Evolutionary conservation across 2,329 filamentous ascomycete species (phyloP), one percentile per base, ranked within the genome.

Genomic region (Septoria linicola): DNA sequence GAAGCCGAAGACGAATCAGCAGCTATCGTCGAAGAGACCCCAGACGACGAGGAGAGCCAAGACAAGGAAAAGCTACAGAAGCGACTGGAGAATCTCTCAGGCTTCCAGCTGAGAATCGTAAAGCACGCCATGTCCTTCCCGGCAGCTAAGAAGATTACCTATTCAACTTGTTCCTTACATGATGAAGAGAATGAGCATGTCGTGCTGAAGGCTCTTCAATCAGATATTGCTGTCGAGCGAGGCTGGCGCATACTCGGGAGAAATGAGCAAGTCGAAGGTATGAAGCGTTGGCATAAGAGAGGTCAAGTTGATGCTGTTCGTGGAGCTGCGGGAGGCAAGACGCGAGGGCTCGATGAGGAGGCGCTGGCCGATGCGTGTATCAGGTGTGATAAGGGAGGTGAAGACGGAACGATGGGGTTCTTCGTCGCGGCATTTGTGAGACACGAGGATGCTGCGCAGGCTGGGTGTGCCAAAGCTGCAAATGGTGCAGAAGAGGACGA

Each of bases 121-220:
- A 78, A 86, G 40, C 93, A 96, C 67, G 91, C 93, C 0, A 85
- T 97, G 70, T 71, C 74, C 17, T 99, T 97, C 61, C 85, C 89
- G 0, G 76, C 79, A 1, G 89, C 89, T 0, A 78, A 68, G 10
- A 85, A 82, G 59, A 84, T 97, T 36, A 91, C 89, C 0, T 99
- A 97, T 68, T 96, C 90, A 27, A 97, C 93, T 0, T 99, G 93
- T 68, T 97, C 92, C 0, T 74, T 96, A 2, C 85, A 97, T 66
- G 80, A 82, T 0, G 81, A 88, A 59, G 93, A 99, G 69, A 97
- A 99, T 63, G 93, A 99, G 70, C 72, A 79, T 1, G 91, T 97
- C 0, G 89, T 96, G 0, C 71, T 85, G 49, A 78, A 80, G 40
- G 87, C 89, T 1, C 73, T 97, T 31, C 68, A 70, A 5, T 92